Base-by-base conservation (phyloP, 768 basidiomycete species). In the Hygrocybe coccinea region DNA sequence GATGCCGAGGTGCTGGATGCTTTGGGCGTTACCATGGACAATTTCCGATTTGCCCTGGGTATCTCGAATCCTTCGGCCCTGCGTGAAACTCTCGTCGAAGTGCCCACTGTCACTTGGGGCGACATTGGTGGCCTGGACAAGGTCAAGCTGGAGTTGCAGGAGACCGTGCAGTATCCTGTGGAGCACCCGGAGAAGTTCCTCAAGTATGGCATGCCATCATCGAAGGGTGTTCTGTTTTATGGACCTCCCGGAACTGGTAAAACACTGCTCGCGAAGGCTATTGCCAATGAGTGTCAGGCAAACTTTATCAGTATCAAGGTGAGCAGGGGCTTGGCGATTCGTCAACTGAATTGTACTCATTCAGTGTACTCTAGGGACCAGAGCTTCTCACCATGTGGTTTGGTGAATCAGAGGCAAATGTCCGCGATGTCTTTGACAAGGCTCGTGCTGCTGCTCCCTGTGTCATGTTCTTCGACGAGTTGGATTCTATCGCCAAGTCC, bases 121-220 rank as follows among this genome's bases (percentile, higher is more conserved):
- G 97, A 99, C 64, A 86, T 99, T 67, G 97, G 97, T 84, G 97
- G 97, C 76, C 84, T 99, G 74, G 95, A 97, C 57, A 98, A 98
- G 74, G 97, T 99, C 88, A 98, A 99, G 78, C 85, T 83, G 75
- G 97, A 99, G 75, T 80, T 99, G 52, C 97, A 99, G 70, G 97
- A 99, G 76, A 99, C 97, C 10, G 95, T 99, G 1, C 95, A 98
- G 69, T 99, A 99, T 79, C 97, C 97, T 51, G 97, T 98, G 72
- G 97, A 99, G 74, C 97, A 98, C 69, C 97, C 97, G 58, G 97
- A 99, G 71, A 99, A 99, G 79, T 99, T 98, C 93, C 80, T 99
- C 87, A 99, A 99, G 79, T 99, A 99, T 67, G 97, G 97, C 63
- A 98, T 99, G 97, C 93, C 92, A 24, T 95, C 97, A 4, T 95